These are phyloP conservation scores for Elymus sibiricus DNA, from an alignment of 176 grass and related monocot species.

Conservation along the genomic window DNA sequence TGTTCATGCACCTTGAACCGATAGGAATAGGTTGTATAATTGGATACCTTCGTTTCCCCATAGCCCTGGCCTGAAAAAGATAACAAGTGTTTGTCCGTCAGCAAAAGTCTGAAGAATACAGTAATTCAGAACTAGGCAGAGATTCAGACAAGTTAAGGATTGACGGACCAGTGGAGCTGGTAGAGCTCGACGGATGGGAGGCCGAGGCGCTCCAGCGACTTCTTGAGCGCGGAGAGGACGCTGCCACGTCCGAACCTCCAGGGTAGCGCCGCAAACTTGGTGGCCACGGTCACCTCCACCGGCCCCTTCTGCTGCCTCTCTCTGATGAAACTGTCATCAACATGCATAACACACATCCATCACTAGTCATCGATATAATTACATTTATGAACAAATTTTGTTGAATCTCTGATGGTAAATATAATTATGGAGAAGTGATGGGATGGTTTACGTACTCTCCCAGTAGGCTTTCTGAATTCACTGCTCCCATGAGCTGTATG, in stretches of 20 bases:
- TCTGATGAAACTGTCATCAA: conserved; percentile 69
- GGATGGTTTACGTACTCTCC: conserved; percentile 54
- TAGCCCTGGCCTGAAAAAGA: conserved; percentile 76
- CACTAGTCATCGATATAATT: background rate
- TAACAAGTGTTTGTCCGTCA: background rate
- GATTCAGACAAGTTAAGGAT: background rate
- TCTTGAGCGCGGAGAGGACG: conserved; percentile 72
- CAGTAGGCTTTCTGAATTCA: conserved; percentile 85
- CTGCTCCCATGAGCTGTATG: conserved; percentile 62
- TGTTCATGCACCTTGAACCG: background rate
- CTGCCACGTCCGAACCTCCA: conserved; percentile 89
- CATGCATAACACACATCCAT: background rate
- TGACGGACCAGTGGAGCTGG: conserved; percentile 84
- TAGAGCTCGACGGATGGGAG: conserved; percentile 84
- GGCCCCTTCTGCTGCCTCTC: conserved; percentile 57
- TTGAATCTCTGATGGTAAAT: background rate
- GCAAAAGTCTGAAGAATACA: background rate
- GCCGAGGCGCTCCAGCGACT: conserved; percentile 69
- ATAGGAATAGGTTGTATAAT: background rate
- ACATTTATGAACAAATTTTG: background rate
- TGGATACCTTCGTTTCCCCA: conserved; percentile 90
- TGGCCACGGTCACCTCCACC: conserved; percentile 60
- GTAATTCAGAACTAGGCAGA: background rate
- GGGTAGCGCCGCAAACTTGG: conserved; percentile 89
- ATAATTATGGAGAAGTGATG: background rate